Conservation (phyloP, 2,329 filamentous ascomycete species). For the Chrysoporthe puriensis region DNA sequence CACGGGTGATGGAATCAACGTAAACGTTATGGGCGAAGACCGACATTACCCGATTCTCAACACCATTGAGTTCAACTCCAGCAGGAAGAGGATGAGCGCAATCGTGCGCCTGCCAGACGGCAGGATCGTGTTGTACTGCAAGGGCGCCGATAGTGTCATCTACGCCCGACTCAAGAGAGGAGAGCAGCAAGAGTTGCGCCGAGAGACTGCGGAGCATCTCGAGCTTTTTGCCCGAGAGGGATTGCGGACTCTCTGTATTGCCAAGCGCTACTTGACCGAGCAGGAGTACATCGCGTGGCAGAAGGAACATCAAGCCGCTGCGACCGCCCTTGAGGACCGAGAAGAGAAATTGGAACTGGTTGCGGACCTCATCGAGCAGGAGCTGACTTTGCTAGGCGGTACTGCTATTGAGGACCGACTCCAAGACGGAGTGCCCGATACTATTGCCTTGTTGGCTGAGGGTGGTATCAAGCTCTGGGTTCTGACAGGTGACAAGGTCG, state of each 20-base stretch:
- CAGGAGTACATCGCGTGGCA: slow-evolving; percentile 85
- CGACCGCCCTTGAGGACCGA: slow-evolving; percentile 79
- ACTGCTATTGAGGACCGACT: slow-evolving; percentile 97
- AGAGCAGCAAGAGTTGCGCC: slow-evolving; percentile 82
- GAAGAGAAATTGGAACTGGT: slow-evolving; percentile 93
- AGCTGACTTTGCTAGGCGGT: slow-evolving; percentile 84
- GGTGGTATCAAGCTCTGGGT: slow-evolving; percentile 99
- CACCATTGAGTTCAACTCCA: slow-evolving; percentile 96
- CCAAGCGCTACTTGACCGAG: slow-evolving; percentile 78
- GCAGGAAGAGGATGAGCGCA: slow-evolving; percentile 95
- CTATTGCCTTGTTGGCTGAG: slow-evolving; percentile 85
- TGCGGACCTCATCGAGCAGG: slow-evolving; percentile 87
- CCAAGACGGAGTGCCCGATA: slow-evolving; percentile 95
- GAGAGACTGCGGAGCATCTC: slow-evolving; percentile 86
- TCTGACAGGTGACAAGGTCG: slow-evolving; percentile 95
- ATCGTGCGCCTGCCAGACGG: slow-evolving; percentile 94
- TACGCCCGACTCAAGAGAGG: slow-evolving; percentile 87
- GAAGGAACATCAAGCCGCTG: slow-evolving; percentile 83
- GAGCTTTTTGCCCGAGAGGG: slow-evolving; percentile 98
- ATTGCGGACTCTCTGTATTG: slow-evolving; percentile 91
- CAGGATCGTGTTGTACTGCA: slow-evolving; percentile 90
- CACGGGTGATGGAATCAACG: slow-evolving; percentile 75
- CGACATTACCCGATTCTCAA: slow-evolving; percentile 86
- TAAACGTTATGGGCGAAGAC: slow-evolving; percentile 88
- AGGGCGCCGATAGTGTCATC: slow-evolving; percentile 96